Evolutionary conservation across 352 stramenopile genomes (phyloP), one percentile per base, ranked within the genome.

Genomic region (Globisporangium nagaii): DNA sequence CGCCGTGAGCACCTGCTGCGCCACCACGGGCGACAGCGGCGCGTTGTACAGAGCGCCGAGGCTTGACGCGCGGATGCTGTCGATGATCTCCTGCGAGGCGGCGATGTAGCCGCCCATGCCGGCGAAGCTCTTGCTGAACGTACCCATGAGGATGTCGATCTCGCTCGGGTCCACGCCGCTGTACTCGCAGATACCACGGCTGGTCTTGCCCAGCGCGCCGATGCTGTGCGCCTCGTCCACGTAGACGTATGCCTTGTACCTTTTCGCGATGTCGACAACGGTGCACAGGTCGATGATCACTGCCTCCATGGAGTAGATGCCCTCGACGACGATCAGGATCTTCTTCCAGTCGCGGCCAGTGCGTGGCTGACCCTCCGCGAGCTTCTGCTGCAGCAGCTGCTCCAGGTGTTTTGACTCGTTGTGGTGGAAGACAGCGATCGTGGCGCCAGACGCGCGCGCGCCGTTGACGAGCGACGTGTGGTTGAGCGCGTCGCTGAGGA

Each of bases 401-500:
- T 98, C 96, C 32, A 99, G 77, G 53, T 98, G 80, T 19, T 78
- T 53, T 4, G 83, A 71, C 62, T 98, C 92, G 65, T 99, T 99
- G 88, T 99, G 97, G 53, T 82, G 83, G 67, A 99, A 99, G 10
- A 97, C 93, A 4, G 84, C 78, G 54, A 99, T 96, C 0, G 83
- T 79, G 4, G 97, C 93, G 1, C 96, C 94, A 0, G 83, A 97
- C 4, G 84, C 79, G 32, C 96, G 78, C 24, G 90, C 91, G 11
- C 97, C 97, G 60, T 98, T 99, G 1, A 99, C 96, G 68, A 99
- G 99, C 35, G 91, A 98, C 31, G 93, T 98, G 76, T 99, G 97
- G 79, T 99, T 99, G 12, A 99, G 83, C 93, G 31, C n/a, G n/a
- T n/a, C n/a, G n/a, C n/a, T n/a, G n/a, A n/a, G n/a, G n/a, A n/a